Percentiles rank a stretch among this genome's conserved stretches.
Evolutionary conservation across 331 rosid species (phyloP).

Genomic region (Quercus lobata): DNA sequence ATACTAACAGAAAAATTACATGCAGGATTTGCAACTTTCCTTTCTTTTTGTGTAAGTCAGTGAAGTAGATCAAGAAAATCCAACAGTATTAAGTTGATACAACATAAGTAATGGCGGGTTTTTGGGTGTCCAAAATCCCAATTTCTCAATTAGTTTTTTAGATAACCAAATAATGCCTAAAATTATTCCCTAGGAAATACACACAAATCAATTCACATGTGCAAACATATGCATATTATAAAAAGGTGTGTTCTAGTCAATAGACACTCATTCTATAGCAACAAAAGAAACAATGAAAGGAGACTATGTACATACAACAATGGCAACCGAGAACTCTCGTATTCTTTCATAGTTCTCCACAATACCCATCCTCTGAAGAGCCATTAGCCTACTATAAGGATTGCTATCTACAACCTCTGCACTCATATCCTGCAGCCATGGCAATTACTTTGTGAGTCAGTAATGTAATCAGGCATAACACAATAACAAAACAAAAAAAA

Average conservation of each 20-base stretch:
- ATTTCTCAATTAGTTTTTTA: background rate
- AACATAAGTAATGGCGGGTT: background rate
- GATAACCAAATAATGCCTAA: background rate
- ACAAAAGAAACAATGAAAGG: slow-evolving; percentile 20
- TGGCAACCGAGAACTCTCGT: slow-evolving; percentile 92
- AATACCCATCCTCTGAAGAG: slow-evolving; percentile 94
- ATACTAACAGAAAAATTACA: background rate
- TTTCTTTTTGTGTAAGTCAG: background rate
- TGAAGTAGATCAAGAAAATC: background rate
- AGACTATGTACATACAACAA: slow-evolving; percentile 75
- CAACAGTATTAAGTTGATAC: background rate
- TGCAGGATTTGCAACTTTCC: background rate
- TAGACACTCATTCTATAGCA: slow-evolving; percentile 1
- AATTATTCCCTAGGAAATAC: background rate
- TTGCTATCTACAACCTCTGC: slow-evolving; percentile 95
- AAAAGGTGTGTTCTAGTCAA: background rate
- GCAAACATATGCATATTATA: background rate
- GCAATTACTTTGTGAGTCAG: slow-evolving; percentile 7
- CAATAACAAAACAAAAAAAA: background rate
- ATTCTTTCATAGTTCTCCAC: slow-evolving; percentile 92
- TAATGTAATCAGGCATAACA: background rate
- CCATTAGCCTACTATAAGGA: slow-evolving; percentile 98
- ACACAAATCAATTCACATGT: background rate
- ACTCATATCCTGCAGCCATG: slow-evolving; percentile 83
- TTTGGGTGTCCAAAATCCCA: background rate